Percentiles rank a stretch among this genome's conserved stretches.
Conservation (phyloP, 345 rosid genomes). For the Camelina sativa region DNA sequence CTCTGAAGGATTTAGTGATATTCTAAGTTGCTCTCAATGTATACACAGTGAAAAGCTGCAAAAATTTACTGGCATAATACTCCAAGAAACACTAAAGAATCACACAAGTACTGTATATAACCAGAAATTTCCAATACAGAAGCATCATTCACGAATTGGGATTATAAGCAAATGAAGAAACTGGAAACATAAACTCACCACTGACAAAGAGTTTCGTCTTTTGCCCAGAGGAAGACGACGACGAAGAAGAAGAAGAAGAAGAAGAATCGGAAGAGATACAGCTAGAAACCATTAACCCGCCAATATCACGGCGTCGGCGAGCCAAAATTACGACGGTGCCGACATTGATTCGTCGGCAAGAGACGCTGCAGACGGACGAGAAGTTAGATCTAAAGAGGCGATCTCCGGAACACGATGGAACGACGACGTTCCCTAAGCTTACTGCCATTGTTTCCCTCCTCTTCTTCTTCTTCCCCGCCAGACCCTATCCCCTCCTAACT, state of each 20-base stretch:
- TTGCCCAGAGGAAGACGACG: slow-evolving; percentile 34
- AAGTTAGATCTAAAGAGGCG: slow-evolving; percentile 5
- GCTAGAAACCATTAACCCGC: slow-evolving; percentile 3
- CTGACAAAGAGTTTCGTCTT: slow-evolving; percentile 70
- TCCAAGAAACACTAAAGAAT: not conserved
- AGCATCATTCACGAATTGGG: not conserved
- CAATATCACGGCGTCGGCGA: slow-evolving; percentile 11
- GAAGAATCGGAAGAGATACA: slow-evolving; percentile 43
- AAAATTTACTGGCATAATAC: not conserved
- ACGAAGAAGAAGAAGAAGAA: slow-evolving; percentile 11
- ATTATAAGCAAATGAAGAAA: not conserved
- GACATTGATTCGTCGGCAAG: slow-evolving; percentile 20
- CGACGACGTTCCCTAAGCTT: slow-evolving; percentile 28
- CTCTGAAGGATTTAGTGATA: not conserved
- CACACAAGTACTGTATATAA: not conserved
- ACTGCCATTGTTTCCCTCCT: slow-evolving; percentile 18
- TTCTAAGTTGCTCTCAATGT: not conserved
- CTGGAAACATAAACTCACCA: slow-evolving; percentile 43
- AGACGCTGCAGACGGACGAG: slow-evolving; percentile 2
- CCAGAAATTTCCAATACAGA: not conserved
- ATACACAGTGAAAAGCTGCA: not conserved
- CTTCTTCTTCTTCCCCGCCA: not conserved
- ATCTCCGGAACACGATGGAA: slow-evolving; percentile 27
- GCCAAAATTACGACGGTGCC: not conserved
- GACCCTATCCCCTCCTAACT: slow-evolving; percentile 23